Conservation (phyloP, 2,329 filamentous ascomycete genomes). For the Torrubiellomyces zombiae region DNA sequence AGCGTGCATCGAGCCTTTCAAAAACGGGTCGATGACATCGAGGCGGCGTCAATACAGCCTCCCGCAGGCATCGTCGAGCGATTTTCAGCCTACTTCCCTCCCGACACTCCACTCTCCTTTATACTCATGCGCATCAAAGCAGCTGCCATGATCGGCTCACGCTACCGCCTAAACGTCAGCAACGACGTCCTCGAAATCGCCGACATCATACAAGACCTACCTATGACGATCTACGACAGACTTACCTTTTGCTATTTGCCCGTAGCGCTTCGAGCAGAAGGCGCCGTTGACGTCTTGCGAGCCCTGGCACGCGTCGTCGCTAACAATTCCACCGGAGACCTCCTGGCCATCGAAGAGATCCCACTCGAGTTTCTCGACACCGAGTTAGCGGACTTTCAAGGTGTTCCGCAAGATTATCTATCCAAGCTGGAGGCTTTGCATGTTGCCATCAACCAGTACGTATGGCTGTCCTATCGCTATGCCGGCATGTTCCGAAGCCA, state of each 20-base stretch:
- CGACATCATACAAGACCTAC: conserved; percentile 56
- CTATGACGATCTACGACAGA: conserved; percentile 56
- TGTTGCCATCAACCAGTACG: conserved; percentile 65
- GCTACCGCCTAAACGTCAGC: conserved; percentile 50
- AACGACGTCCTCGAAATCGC: conserved; percentile 47
- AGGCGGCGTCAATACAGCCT: conserved; percentile 57
- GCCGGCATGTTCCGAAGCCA: conserved; percentile 63
- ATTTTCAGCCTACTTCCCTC: conserved; percentile 70
- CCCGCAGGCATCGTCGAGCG: conserved; percentile 53
- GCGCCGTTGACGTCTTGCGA: conserved; percentile 33
- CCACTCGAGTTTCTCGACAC: conserved; percentile 61
- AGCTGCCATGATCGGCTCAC: conserved; percentile 42
- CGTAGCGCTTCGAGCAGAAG: conserved; percentile 32
- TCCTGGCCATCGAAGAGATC: conserved; percentile 56
- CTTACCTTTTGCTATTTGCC: conserved; percentile 63
- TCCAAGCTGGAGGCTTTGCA: conserved; percentile 60
- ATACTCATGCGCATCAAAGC: conserved; percentile 62
- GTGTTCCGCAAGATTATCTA: conserved; percentile 39
- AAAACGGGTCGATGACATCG: conserved; percentile 46
- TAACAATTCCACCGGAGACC: conserved; percentile 43
- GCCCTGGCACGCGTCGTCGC: conserved; percentile 57
- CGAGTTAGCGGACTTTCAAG: conserved; percentile 22
- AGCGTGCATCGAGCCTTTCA: conserved; percentile 46
- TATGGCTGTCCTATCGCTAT: conserved; percentile 89
- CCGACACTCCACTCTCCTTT: conserved; percentile 65